phyloP scores from a whole-genome alignment of 2,329 filamentous ascomycete species.

The Aspergillus carbonarius region DNA sequence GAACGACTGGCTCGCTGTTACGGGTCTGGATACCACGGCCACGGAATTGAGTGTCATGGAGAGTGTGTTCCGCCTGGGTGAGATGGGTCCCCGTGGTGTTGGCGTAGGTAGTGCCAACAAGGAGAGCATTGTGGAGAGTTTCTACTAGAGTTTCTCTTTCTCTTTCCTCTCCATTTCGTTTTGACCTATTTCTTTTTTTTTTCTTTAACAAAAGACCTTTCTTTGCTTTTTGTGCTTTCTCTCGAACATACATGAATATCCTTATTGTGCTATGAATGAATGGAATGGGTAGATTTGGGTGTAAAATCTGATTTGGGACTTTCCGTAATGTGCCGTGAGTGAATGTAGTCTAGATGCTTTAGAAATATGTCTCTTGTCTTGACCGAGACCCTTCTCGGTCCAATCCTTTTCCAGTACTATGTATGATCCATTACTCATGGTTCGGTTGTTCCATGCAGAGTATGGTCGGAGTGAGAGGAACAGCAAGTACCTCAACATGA shows the following conservation, averaged over 20 bases:
- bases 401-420: too few relatives aligned
- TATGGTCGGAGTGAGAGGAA: too few relatives aligned
- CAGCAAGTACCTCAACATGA: too few relatives aligned
- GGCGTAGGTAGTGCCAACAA: conserved; percentile 63
- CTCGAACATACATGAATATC: not conserved
- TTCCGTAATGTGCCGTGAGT: too few relatives aligned
- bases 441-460: too few relatives aligned
- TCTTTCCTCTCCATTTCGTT: conserved; percentile 6
- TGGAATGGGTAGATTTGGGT: not conserved
- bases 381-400: too few relatives aligned
- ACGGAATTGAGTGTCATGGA: conserved; percentile 96
- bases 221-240: not conserved
- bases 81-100: conserved; percentile 69
- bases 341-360: too few relatives aligned
- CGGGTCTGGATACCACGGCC: conserved; percentile 90
- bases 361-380: too few relatives aligned
- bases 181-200: conserved; percentile 13
- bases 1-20: conserved; percentile 96
- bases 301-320: not conserved
- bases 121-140: conserved; percentile 98
- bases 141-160: conserved; percentile 65
- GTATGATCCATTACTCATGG: too few relatives aligned
- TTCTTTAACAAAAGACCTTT: not conserved
- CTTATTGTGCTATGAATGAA: not conserved
- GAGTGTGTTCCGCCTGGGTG: conserved; percentile 90